Conservation (phyloP, 192 early-diverging fungal species). For the Backusella morwellensis region DNA sequence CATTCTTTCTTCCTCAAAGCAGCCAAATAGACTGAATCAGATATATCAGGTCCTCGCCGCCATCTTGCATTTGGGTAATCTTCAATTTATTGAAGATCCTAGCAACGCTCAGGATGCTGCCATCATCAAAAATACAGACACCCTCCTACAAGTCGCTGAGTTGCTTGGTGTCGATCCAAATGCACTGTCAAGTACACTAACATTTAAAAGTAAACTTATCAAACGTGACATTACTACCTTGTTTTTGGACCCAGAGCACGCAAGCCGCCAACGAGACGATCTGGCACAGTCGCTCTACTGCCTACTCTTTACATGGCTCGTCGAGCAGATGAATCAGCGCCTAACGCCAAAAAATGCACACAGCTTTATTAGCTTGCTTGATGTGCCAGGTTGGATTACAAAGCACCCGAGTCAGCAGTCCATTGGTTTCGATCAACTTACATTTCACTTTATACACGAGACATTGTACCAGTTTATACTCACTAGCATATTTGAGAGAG, state of each 20-base stretch:
- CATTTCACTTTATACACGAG: constrained; percentile 65
- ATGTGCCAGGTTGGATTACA: constrained; percentile 66
- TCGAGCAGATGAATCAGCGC: constrained; percentile 74
- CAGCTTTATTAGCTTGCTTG: constrained; percentile 80
- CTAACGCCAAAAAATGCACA: constrained; percentile 63
- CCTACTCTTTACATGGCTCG: constrained; percentile 79
- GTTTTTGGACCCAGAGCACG: constrained; percentile 72
- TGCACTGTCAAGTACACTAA: constrained; percentile 70
- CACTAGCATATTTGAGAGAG: constrained; percentile 64
- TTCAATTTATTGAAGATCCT: constrained; percentile 71
- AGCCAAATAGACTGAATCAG: constrained; percentile 72
- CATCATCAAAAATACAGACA: constrained; percentile 73
- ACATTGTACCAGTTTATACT: constrained; percentile 59
- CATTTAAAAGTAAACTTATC: constrained; percentile 80
- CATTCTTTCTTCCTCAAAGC: constrained; percentile 59
- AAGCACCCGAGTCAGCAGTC: constrained; percentile 15
- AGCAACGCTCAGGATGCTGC: constrained; percentile 75
- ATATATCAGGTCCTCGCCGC: constrained; percentile 84
- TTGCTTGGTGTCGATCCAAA: constrained; percentile 79
- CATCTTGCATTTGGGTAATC: constrained; percentile 86
- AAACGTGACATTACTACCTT: constrained; percentile 81
- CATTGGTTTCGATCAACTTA: constrained; percentile 64
- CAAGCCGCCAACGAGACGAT: constrained; percentile 71
- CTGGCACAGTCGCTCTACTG: constrained; percentile 75
- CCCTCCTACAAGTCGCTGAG: constrained; percentile 69